A percentile compares a stretch with the other conserved stretches of the same genome.
phyloP scores from a whole-genome alignment of 495 filamentous ascomycete species.

The Penicillium canescens region DNA sequence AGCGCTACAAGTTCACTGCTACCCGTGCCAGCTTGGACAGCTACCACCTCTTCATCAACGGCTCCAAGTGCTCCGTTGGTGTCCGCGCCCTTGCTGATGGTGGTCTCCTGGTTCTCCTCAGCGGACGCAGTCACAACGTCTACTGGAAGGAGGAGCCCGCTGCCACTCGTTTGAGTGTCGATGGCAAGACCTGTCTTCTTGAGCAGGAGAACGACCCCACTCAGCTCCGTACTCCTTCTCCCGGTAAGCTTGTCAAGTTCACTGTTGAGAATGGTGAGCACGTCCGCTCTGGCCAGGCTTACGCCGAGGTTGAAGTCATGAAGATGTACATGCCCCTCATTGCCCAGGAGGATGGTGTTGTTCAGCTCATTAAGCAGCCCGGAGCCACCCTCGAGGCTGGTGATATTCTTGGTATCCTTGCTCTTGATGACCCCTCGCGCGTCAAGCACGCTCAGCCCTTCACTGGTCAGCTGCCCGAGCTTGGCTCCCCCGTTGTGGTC shows the following conservation, averaged over 20 bases:
- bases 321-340: constrained; percentile 99
- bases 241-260: constrained; percentile 98
- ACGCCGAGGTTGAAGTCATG: constrained; percentile 99
- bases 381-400: constrained; percentile 97
- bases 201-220: constrained; percentile 99
- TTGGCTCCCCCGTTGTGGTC: constrained; percentile 81
- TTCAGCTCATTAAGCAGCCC: constrained; percentile 98
- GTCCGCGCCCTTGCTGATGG: constrained; percentile 92
- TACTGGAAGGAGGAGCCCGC: constrained; percentile 99
- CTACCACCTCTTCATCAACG: constrained; percentile 99
- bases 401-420: constrained; percentile 97
- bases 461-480: constrained; percentile 83
- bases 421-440: constrained; percentile 91
- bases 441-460: constrained; percentile 99
- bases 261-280: constrained; percentile 96
- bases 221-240: constrained; percentile 90
- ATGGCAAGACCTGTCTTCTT: constrained; percentile 95
- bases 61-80: constrained; percentile 92
- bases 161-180: constrained; percentile 92
- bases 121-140: constrained; percentile 91
- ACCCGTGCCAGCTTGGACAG: constrained; percentile 90
- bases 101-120: constrained; percentile 87
- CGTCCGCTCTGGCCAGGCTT: constrained; percentile 88
- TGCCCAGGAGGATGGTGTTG: constrained; percentile 94
- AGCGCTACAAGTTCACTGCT: constrained; percentile 97